phyloP scores from a whole-genome alignment of 1,284 basidiomycete genomes.

The Trichosporon coremiiforme region DNA sequence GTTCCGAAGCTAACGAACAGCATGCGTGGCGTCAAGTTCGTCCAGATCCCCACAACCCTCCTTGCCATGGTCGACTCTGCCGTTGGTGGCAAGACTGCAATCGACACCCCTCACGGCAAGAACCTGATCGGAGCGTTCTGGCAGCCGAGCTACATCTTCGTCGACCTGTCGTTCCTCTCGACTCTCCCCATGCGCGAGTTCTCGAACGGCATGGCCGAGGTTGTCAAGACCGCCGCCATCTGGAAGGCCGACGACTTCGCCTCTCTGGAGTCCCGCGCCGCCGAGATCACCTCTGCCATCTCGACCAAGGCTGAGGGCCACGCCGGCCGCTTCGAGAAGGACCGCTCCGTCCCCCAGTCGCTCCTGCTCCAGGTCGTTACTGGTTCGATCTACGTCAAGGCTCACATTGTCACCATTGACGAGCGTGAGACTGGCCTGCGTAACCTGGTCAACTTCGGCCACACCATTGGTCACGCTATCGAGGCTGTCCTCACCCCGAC shows the following conservation, averaged over 20 bases:
- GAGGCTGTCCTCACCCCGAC: conserved; percentile 89
- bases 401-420: conserved; percentile 92
- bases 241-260: conserved; percentile 88
- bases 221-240: conserved; percentile 97
- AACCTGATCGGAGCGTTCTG: conserved; percentile 98
- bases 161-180: conserved; percentile 93
- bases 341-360: conserved; percentile 71
- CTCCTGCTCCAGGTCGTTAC: conserved; percentile 74
- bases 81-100: conserved; percentile 97
- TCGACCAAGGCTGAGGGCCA: conserved; percentile 59
- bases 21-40: conserved; percentile 87
- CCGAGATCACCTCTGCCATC: conserved; percentile 80
- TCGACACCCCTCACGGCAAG: conserved; percentile 95
- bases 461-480: conserved; percentile 93
- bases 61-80: conserved; percentile 98
- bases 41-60: conserved; percentile 94
- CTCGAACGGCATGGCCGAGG: conserved; percentile 98
- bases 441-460: conserved; percentile 96
- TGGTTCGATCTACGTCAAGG: conserved; percentile 86
- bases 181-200: conserved; percentile 92
- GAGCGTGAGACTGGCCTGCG: conserved; percentile 92
- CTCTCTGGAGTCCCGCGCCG: conserved; percentile 77
- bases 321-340: conserved; percentile 68
- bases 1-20: conserved; percentile 52
- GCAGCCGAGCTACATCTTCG: conserved; percentile 97